Base-by-base conservation (phyloP, 352 stramenopile genomes). In the Globisporangium alternatum region DNA sequence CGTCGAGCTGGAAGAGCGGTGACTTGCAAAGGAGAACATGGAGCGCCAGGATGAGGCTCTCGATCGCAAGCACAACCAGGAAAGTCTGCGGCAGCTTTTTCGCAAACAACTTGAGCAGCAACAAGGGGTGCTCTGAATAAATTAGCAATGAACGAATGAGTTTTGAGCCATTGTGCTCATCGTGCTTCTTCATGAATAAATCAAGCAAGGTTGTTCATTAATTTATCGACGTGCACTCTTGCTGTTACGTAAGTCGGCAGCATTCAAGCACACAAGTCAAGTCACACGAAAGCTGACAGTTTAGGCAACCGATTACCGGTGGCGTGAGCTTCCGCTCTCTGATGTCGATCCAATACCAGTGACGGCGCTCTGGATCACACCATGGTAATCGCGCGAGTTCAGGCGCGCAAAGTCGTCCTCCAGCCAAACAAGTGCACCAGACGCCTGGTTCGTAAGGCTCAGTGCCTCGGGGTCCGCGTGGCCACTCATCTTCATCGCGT, bases 321-420 rank as follows among this genome's bases (percentile, higher is more conserved):
- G 51, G 8, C 51, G 51, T 30, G 30, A 21, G 28, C 51, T 43
- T 6, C 30, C 19, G n/a, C 30, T 56, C 30, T 10, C 51, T 25
- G 3, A 25, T 10, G 25, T 25, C 10, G 48, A n/a, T 15, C 30
- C 51, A 30, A 21, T 56, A 7, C 19, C 5, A 22, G 51, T 30
- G 28, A 25, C 28, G 19, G 44, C 9, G 44, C 44, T 51, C 51
- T 56, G 51, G 33, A 77, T 75, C n/a, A 70, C 62, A 19, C 72
- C 58, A 30, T 70, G 72, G 45, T 80, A 80, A 25, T 70, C 73
- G 22, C 67, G 70, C 5, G 72, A 52, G 28, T 77, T 75, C 25
- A 65, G 64, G 28, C 72, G 47, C 9, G 68, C 59, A 41, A 68
- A 80, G 25, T 64, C 57, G 31, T 57, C 65, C 63, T 71, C 64